Evolutionary conservation across 2,329 filamentous ascomycete genomes (phyloP).

Genomic region (Spiromastix sp.): DNA sequence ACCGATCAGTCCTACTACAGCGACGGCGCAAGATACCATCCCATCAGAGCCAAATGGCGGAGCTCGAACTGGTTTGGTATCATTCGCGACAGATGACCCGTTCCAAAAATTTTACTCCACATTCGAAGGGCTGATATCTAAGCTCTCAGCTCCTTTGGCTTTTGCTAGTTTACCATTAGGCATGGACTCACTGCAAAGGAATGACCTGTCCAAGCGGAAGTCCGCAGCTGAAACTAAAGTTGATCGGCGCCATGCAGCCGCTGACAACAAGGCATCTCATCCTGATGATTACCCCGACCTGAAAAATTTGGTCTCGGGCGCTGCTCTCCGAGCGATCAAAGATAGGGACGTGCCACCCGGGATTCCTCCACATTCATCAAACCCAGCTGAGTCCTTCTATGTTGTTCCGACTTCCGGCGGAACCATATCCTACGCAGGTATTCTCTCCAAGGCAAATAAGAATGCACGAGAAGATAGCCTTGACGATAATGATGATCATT

Average conservation of each 20-base stretch:
- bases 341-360: slow-evolving; percentile 52
- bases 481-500: slow-evolving; percentile 70
- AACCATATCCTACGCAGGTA: slow-evolving; percentile 86
- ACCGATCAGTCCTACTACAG: slow-evolving; percentile 23
- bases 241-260: slow-evolving; percentile 28
- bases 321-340: slow-evolving; percentile 68
- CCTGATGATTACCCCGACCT: slow-evolving; percentile 58
- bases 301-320: slow-evolving; percentile 71
- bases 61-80: slow-evolving; percentile 11
- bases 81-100: slow-evolving; percentile 52
- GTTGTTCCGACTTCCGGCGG: slow-evolving; percentile 87
- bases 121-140: slow-evolving; percentile 80
- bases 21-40: slow-evolving; percentile 23
- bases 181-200: slow-evolving; percentile 33
- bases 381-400: slow-evolving; percentile 67
- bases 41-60: slow-evolving; percentile 21
- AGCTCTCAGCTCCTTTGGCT: slow-evolving; percentile 78
- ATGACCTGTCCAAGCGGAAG: slow-evolving; percentile 15
- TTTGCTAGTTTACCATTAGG: slow-evolving; percentile 84
- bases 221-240: slow-evolving; percentile 26
- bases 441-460: slow-evolving; percentile 50
- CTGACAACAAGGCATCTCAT: slow-evolving; percentile 26
- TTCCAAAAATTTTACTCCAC: slow-evolving; percentile 88
- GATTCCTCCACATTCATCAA: slow-evolving; percentile 39
- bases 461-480: slow-evolving; percentile 35